Conservation (phyloP, 2,329 filamentous ascomycete genomes). For the Tolypocladium paradoxum region DNA sequence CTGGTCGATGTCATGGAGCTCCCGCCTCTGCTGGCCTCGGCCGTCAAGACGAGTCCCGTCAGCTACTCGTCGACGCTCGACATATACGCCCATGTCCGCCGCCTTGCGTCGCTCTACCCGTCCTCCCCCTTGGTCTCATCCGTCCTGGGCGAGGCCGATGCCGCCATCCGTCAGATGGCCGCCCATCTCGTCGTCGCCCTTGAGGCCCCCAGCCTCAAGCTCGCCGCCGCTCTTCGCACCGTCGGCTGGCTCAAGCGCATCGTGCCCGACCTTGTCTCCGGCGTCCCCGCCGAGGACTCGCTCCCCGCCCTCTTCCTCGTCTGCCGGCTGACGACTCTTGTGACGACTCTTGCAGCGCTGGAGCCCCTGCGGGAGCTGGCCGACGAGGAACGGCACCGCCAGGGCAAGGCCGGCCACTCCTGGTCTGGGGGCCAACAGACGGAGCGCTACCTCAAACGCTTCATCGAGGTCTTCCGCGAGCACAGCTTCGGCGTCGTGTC, state of each 20-base stretch:
- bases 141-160: constrained; percentile 68
- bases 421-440: constrained; percentile 79
- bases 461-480: constrained; percentile 94
- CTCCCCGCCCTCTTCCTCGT: constrained; percentile 79
- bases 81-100: constrained; percentile 84
- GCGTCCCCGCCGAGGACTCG: constrained; percentile 44
- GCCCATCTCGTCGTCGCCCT: constrained; percentile 71
- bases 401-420: constrained; percentile 28
- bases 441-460: constrained; percentile 86
- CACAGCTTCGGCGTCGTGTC: constrained; percentile 94
- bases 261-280: constrained; percentile 56
- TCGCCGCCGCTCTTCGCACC: constrained; percentile 82
- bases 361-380: constrained; percentile 80
- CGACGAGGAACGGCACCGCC: constrained; percentile 62
- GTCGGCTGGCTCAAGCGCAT: constrained; percentile 85
- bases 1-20: constrained; percentile 86
- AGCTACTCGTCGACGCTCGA: constrained; percentile 88
- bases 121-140: constrained; percentile 63
- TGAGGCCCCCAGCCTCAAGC: constrained; percentile 67
- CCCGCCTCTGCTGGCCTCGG: constrained; percentile 72
- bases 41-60: constrained; percentile 52
- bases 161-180: constrained; percentile 80
- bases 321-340: constrained; percentile 70
- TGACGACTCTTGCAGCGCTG: constrained; percentile 70
- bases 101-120: constrained; percentile 74